phyloP scores from a whole-genome alignment of 164 flowering plant species.

The Cinnamomum chago region DNA sequence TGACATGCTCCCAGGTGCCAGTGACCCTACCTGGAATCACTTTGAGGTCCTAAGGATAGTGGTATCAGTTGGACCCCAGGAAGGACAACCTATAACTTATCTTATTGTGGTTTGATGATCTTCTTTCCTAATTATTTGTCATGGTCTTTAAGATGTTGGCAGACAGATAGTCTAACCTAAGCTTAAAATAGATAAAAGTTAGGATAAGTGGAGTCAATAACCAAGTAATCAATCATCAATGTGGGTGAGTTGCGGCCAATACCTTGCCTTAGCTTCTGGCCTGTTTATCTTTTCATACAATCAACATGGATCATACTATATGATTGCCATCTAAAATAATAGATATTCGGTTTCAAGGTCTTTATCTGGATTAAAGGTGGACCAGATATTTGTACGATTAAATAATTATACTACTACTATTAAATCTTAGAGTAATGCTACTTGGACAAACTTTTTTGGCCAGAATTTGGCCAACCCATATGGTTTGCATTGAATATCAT shows the following conservation, averaged over 20 bases:
- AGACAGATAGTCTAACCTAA: constrained; percentile 3
- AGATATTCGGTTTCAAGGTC: too few relatives aligned
- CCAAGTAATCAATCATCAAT: neutral
- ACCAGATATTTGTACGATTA: too few relatives aligned
- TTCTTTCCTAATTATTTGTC: neutral
- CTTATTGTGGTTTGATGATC: too few relatives aligned
- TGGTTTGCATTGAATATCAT: too few relatives aligned
- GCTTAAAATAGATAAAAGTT: neutral
- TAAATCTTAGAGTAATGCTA: too few relatives aligned
- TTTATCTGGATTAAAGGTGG: too few relatives aligned
- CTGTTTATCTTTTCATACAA: neutral
- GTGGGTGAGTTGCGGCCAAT: neutral
- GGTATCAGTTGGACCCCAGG: neutral
- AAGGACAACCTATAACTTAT: neutral
- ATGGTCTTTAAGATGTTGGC: neutral
- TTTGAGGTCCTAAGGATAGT: neutral
- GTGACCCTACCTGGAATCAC: too few relatives aligned
- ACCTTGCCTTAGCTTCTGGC: neutral
- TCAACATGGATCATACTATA: neutral
- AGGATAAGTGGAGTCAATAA: neutral
- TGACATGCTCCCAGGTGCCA: too few relatives aligned
- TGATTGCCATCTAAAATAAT: too few relatives aligned
- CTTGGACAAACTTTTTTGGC: too few relatives aligned
- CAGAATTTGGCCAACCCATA: too few relatives aligned
- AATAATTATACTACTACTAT: too few relatives aligned